phyloP scores from a whole-genome alignment of 2,329 filamentous ascomycete species.

The Leptographium galeiforme region DNA sequence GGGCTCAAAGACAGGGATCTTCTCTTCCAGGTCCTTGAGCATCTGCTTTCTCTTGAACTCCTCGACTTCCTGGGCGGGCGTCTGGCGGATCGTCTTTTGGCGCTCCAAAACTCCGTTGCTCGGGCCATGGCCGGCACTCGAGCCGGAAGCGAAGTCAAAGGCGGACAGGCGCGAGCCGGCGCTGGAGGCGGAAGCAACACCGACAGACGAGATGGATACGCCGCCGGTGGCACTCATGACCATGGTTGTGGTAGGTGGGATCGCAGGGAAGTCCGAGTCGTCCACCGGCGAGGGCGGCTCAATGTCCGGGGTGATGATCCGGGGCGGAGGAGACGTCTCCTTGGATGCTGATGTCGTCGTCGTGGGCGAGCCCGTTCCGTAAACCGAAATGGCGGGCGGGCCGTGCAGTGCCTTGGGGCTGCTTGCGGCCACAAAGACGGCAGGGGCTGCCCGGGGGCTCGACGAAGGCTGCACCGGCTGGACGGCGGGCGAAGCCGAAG shows the following conservation, averaged over 20 bases:
- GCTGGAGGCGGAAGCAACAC: not conserved
- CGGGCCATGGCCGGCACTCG: not conserved
- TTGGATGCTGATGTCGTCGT: not conserved
- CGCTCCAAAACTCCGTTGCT: constrained; percentile 11
- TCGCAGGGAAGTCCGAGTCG: constrained; percentile 25
- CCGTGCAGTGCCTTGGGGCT: too few species aligned
- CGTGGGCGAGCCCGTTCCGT: not conserved
- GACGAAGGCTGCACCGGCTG: not conserved
- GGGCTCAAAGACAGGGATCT: constrained; percentile 29
- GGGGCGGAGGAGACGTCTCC: not conserved
- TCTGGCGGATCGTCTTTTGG: constrained; percentile 15
- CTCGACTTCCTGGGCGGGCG: constrained; percentile 22
- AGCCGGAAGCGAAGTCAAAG: not conserved
- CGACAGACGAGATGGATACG: constrained; percentile 3
- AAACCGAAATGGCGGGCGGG: too few species aligned
- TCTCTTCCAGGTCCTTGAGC: constrained; percentile 36
- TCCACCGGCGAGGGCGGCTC: constrained; percentile 23
- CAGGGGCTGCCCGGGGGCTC: too few species aligned
- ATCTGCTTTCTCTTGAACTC: constrained; percentile 31
- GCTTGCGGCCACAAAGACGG: not conserved
- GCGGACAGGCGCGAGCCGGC: not conserved
- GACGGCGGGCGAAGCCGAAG: not conserved
- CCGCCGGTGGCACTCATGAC: constrained; percentile 6
- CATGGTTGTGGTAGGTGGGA: constrained; percentile 4
- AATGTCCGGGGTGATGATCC: not conserved